Evolutionary conservation across 2,329 filamentous ascomycete species (phyloP).

Genomic region (Onygena corvina): DNA sequence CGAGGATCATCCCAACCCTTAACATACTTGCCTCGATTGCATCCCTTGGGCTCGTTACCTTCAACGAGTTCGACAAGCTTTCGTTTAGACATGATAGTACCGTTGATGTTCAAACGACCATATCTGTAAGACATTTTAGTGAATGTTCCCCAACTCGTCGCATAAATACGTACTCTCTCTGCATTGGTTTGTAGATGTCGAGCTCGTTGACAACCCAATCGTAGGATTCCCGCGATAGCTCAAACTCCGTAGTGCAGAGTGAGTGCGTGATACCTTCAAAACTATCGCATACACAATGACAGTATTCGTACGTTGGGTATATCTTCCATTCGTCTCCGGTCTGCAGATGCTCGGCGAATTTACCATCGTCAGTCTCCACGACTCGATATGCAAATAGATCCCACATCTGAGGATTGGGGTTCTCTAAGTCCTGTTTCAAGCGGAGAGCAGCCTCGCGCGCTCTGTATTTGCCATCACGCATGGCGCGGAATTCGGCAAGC

Average conservation of each 20-base stretch:
- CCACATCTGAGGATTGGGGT: constrained; percentile 92
- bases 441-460: constrained; percentile 71
- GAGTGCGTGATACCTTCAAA: constrained; percentile 88
- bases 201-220: constrained; percentile 78
- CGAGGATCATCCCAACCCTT: constrained; percentile 66
- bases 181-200: constrained; percentile 82
- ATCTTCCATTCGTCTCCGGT: constrained; percentile 80
- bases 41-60: constrained; percentile 38
- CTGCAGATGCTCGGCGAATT: constrained; percentile 50
- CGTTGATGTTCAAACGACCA: constrained; percentile 59
- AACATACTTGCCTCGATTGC: constrained; percentile 12
- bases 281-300: constrained; percentile 67
- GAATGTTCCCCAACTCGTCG: neutral
- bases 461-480: constrained; percentile 85
- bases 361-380: constrained; percentile 44
- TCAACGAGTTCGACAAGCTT: constrained; percentile 64
- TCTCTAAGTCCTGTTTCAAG: constrained; percentile 73
- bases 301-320: constrained; percentile 63
- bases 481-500: constrained; percentile 69
- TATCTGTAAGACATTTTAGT: constrained; percentile 25
- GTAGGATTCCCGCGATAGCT: constrained; percentile 72
- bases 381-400: constrained; percentile 86
- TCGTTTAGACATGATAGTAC: constrained; percentile 71
- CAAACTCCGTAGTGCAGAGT: constrained; percentile 86
- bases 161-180: constrained; percentile 58